A percentile compares a stretch with the other conserved stretches of the same genome.
Conservation (phyloP, 2,329 filamentous ascomycete genomes). For the Apiospora malaysiana region DNA sequence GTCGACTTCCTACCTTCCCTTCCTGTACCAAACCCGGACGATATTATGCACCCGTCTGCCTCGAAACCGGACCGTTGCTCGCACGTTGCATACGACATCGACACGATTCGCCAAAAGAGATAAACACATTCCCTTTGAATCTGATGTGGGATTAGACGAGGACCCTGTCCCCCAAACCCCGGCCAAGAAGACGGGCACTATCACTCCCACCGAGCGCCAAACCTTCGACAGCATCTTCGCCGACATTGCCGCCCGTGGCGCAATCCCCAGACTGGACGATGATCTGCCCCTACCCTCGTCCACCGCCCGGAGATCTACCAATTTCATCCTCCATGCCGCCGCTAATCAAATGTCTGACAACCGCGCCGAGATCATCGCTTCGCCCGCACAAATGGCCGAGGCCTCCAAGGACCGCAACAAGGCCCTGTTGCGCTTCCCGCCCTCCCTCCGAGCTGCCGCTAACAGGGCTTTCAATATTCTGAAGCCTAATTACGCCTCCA, state of each 20-base stretch:
- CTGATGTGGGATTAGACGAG: constrained; percentile 40
- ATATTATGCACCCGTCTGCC: constrained; percentile 47
- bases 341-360: constrained; percentile 32
- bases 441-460: constrained; percentile 47
- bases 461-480: constrained; percentile 44
- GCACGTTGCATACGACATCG: background rate
- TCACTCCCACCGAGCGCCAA: constrained; percentile 59
- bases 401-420: constrained; percentile 40
- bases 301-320: constrained; percentile 30
- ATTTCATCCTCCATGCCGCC: constrained; percentile 39
- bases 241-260: constrained; percentile 54
- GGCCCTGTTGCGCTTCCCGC: constrained; percentile 47
- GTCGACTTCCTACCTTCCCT: constrained; percentile 62
- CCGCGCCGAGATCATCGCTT: constrained; percentile 27
- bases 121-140: constrained; percentile 59
- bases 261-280: constrained; percentile 30
- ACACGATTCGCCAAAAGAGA: constrained; percentile 25
- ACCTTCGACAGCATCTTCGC: constrained; percentile 62
- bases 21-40: constrained; percentile 76
- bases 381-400: constrained; percentile 29
- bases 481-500: constrained; percentile 27
- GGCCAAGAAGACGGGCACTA: constrained; percentile 47
- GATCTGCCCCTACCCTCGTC: constrained; percentile 25
- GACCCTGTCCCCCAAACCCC: constrained; percentile 27
- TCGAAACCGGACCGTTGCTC: background rate